Conservation (phyloP, 495 filamentous ascomycete species). For the Penicillium mononematosum region DNA sequence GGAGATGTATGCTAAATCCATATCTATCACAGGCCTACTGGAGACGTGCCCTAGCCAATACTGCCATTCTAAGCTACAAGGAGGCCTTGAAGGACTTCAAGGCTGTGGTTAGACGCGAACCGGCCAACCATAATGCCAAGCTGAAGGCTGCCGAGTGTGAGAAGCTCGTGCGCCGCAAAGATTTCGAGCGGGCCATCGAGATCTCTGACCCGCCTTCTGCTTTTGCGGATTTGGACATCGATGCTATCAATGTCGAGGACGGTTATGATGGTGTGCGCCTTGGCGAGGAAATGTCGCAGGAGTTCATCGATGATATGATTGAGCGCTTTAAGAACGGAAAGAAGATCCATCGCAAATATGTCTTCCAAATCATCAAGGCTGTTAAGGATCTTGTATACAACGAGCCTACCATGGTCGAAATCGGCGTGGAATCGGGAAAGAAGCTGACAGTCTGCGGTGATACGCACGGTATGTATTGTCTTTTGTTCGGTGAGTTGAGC, state of each 20-base stretch:
- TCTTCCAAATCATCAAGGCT: constrained; percentile 89
- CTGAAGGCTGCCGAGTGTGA: constrained; percentile 87
- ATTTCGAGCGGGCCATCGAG: constrained; percentile 94
- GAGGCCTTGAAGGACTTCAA: constrained; percentile 93
- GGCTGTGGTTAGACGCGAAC: constrained; percentile 81
- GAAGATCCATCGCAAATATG: constrained; percentile 93
- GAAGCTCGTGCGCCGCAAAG: constrained; percentile 83
- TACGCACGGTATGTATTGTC: constrained; percentile 73
- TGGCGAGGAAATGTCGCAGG: constrained; percentile 83
- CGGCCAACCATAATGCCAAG: constrained; percentile 84
- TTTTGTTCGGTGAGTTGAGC: background rate
- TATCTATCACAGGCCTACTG: constrained; percentile 74
- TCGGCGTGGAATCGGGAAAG: constrained; percentile 72
- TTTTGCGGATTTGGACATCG: constrained; percentile 84
- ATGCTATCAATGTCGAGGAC: constrained; percentile 75
- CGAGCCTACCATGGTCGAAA: constrained; percentile 96
- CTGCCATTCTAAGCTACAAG: constrained; percentile 80
- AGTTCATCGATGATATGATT: constrained; percentile 97
- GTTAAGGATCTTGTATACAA: constrained; percentile 86
- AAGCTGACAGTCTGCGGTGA: constrained; percentile 94
- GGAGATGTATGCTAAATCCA: constrained; percentile 4
- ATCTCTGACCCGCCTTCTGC: constrained; percentile 87
- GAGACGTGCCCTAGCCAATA: constrained; percentile 84
- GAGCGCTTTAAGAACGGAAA: constrained; percentile 93
- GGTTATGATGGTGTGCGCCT: constrained; percentile 82